phyloP scores from a whole-genome alignment of 352 stramenopile species.

The Elongisporangium prolatum region DNA sequence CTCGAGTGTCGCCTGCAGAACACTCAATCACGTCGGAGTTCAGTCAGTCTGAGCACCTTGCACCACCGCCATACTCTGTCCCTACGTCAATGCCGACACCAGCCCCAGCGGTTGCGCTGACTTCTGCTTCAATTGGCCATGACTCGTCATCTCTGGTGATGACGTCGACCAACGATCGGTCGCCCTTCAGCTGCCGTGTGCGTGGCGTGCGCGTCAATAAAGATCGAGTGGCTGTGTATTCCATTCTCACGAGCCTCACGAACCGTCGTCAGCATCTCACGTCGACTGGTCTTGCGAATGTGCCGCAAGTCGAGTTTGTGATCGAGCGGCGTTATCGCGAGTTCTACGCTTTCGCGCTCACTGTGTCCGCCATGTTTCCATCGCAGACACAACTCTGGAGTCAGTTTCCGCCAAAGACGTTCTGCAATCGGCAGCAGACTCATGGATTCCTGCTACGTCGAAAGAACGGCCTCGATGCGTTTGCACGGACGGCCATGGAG shows the following conservation, averaged over 20 bases:
- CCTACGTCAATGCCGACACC: not conserved
- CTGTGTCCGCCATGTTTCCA: conserved; percentile 61
- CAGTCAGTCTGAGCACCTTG: not conserved
- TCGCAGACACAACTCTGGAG: conserved; percentile 41
- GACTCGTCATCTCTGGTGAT: not conserved
- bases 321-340: conserved; percentile 72
- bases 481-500: conserved; percentile 50
- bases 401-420: conserved; percentile 61
- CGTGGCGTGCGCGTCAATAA: conserved; percentile 46
- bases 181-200: conserved; percentile 38
- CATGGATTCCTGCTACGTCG: conserved; percentile 60
- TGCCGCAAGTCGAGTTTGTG: conserved; percentile 22
- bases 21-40: not conserved
- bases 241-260: conserved; percentile 39
- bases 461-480: conserved; percentile 65
- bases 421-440: conserved; percentile 34
- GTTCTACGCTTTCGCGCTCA: conserved; percentile 67
- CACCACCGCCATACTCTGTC: too few species aligned
- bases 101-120: not conserved
- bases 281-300: conserved; percentile 5
- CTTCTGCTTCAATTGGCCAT: too few species aligned
- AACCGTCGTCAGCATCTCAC: conserved; percentile 6
- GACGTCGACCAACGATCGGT: conserved; percentile 1
- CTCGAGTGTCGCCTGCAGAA: not conserved
- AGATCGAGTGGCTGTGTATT: conserved; percentile 50